phyloP scores from a whole-genome alignment of 169 alveolate species.

The Babesia bigemina region DNA sequence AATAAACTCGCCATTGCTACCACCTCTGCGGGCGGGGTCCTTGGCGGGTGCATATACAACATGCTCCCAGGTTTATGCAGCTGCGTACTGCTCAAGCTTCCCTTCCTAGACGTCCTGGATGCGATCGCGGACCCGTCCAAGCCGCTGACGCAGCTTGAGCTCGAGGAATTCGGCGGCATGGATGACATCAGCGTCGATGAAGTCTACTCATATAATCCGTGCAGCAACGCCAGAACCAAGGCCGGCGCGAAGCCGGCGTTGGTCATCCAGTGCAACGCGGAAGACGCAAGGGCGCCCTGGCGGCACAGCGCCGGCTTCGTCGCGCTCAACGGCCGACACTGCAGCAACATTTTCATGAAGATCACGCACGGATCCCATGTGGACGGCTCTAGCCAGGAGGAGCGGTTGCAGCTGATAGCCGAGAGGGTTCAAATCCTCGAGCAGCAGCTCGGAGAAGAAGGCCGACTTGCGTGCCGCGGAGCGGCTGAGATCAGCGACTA shows the following conservation, averaged over 20 bases:
- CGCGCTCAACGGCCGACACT: background rate
- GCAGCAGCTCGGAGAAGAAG: background rate
- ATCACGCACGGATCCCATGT: constrained; percentile 25
- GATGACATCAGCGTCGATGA: constrained; percentile 11
- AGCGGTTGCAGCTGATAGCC: constrained; percentile 16
- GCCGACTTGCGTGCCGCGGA: background rate
- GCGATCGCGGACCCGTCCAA: constrained; percentile 33
- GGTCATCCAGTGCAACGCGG: constrained; percentile 44
- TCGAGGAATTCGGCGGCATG: constrained; percentile 67
- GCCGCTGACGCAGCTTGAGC: constrained; percentile 60
- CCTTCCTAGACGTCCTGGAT: constrained; percentile 65
- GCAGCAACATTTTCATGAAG: constrained; percentile 25
- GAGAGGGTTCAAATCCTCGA: constrained; percentile 49
- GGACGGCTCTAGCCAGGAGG: constrained; percentile 29
- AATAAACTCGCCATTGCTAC: constrained; percentile 26
- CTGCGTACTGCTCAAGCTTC: constrained; percentile 60
- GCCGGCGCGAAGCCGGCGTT: constrained; percentile 28
- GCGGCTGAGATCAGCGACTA: too few species aligned
- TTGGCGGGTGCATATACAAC: constrained; percentile 61
- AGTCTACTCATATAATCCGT: constrained; percentile 57
- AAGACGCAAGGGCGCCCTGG: constrained; percentile 61
- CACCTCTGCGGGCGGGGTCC: constrained; percentile 59
- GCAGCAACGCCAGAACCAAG: constrained; percentile 14
- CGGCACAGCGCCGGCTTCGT: constrained; percentile 34
- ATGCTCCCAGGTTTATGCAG: constrained; percentile 64